Conservation (phyloP, 2,329 filamentous ascomycete genomes). For the Paraconiothyrium brasiliense region DNA sequence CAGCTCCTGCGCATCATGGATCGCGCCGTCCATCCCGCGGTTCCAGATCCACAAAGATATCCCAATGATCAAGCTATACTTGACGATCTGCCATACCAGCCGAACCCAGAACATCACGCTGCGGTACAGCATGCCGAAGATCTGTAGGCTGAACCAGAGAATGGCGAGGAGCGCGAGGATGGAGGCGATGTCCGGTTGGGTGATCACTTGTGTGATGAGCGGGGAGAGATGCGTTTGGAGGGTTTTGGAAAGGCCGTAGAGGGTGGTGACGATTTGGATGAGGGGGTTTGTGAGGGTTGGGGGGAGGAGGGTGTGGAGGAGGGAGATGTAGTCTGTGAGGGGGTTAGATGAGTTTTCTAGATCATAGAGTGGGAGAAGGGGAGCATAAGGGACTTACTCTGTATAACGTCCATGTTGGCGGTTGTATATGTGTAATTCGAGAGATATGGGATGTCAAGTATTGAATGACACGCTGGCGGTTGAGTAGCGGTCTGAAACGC, state of each 20-base stretch:
- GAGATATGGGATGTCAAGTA: neutral
- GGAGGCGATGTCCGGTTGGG: conserved; percentile 58
- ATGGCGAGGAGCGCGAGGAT: conserved; percentile 67
- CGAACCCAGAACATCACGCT: conserved; percentile 80
- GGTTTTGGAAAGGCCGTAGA: conserved; percentile 39
- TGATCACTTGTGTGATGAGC: conserved; percentile 37
- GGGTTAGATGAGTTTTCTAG: conserved; percentile 21
- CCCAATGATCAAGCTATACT: conserved; percentile 70
- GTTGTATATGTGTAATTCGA: neutral
- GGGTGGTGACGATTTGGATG: conserved; percentile 39
- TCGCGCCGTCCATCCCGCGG: conserved; percentile 71
- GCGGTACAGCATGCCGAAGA: conserved; percentile 75
- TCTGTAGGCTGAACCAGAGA: conserved; percentile 70
- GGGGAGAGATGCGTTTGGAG: conserved; percentile 42
- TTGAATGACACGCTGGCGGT: neutral
- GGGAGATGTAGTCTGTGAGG: conserved; percentile 42
- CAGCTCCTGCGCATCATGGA: conserved; percentile 63
- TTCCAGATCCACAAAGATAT: conserved; percentile 66
- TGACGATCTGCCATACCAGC: conserved; percentile 68
- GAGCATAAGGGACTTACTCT: conserved; percentile 27
- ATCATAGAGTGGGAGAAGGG: neutral
- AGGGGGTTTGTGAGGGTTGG: conserved; percentile 42
- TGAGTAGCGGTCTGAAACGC: neutral
- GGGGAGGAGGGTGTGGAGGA: conserved; percentile 44
- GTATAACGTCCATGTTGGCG: conserved; percentile 42